Conservation (phyloP, 1,284 basidiomycete genomes). For the Amylostereum areolatum region DNA sequence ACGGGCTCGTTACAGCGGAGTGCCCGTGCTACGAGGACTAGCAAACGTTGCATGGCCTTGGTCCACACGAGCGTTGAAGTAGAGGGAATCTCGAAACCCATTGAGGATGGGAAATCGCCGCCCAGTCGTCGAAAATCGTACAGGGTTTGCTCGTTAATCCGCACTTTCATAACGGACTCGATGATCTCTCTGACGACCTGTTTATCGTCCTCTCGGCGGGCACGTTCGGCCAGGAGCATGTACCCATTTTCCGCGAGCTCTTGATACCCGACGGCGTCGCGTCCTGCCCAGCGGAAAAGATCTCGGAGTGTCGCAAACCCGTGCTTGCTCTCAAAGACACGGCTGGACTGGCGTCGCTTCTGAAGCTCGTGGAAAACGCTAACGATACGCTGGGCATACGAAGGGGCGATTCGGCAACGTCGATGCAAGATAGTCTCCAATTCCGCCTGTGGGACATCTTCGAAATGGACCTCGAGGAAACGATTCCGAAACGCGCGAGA, state of each 20-base stretch:
- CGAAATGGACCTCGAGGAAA: conserved; percentile 98
- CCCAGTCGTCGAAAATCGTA: conserved; percentile 57
- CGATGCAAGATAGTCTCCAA: conserved; percentile 90
- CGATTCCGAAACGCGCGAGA: conserved; percentile 97
- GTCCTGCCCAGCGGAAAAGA: conserved; percentile 94
- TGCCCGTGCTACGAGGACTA: conserved; percentile 79
- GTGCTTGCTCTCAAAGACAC: conserved; percentile 97
- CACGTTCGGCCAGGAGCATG: conserved; percentile 94
- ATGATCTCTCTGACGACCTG: conserved; percentile 88
- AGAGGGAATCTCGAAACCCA: conserved; percentile 53
- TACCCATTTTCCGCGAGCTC: conserved; percentile 95
- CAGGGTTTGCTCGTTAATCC: conserved; percentile 65
- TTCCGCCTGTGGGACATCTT: conserved; percentile 93
- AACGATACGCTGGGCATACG: conserved; percentile 89
- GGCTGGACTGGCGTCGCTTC: conserved; percentile 82
- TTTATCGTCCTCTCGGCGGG: conserved; percentile 84
- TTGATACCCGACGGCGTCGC: conserved; percentile 86
- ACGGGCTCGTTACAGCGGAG: conserved; percentile 92
- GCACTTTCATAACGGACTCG: conserved; percentile 86
- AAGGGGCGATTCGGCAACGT: conserved; percentile 86
- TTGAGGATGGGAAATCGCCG: conserved; percentile 38
- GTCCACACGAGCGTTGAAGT: conserved; percentile 79
- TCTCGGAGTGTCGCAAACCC: conserved; percentile 97
- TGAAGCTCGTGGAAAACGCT: conserved; percentile 91
- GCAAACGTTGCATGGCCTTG: conserved; percentile 86